These are phyloP conservation scores for Tetradesmus obliquus DNA, from an alignment of 139 green algal genomes.

Conservation along the genomic window DNA sequence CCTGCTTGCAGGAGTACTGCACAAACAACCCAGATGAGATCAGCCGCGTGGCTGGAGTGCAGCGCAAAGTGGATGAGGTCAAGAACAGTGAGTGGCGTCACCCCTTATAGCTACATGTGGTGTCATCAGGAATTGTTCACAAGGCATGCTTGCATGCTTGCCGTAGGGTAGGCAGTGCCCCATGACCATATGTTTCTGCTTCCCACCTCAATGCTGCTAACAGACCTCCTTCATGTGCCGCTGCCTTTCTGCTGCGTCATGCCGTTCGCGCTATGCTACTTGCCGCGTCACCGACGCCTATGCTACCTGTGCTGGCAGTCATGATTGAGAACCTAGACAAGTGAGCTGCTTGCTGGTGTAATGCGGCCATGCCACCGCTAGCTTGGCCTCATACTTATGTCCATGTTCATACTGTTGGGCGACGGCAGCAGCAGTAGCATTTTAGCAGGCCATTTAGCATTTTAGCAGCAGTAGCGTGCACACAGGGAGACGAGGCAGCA, in stretches of 20 bases:
- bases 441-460: no score
- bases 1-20: slow-evolving; percentile 81
- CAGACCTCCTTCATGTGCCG: background rate
- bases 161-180: background rate
- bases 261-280: background rate
- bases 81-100: slow-evolving; percentile 57
- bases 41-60: slow-evolving; percentile 88
- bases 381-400: background rate
- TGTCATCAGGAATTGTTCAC: no score
- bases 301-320: slow-evolving; percentile 44
- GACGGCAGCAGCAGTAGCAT: background rate
- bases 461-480: background rate
- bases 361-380: background rate
- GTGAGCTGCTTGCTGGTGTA: background rate
- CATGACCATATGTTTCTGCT: background rate
- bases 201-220: background rate
- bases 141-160: background rate
- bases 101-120: no score
- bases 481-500: background rate
- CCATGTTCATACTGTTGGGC: background rate
- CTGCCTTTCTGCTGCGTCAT: background rate
- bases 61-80: slow-evolving; percentile 91
- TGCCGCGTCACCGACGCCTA: background rate
- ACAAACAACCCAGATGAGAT: slow-evolving; percentile 94
- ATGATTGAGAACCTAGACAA: slow-evolving; percentile 96